These are phyloP conservation scores for Rugonectria rugulosa DNA, from an alignment of 2,329 filamentous ascomycete species.

Conservation along the genomic window DNA sequence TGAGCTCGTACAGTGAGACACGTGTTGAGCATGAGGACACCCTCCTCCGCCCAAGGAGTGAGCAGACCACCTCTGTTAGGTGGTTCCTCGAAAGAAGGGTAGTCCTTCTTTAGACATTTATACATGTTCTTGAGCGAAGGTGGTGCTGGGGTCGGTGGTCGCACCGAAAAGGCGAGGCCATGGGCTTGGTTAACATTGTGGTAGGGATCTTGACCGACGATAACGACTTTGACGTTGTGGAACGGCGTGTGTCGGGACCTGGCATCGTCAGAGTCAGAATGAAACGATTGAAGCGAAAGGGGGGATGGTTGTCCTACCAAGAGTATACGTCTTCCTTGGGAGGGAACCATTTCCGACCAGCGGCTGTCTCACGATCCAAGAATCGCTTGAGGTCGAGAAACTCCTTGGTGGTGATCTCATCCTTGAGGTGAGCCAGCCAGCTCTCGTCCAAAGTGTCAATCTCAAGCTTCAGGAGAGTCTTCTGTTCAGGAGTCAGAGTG, in stretches of 20 bases:
- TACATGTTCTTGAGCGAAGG: slow-evolving; percentile 96
- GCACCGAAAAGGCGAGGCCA: slow-evolving; percentile 94
- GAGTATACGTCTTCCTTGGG: slow-evolving; percentile 91
- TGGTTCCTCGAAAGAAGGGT: slow-evolving; percentile 78
- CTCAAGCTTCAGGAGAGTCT: slow-evolving; percentile 82
- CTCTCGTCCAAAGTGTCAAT: slow-evolving; percentile 91
- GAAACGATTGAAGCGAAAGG: not conserved
- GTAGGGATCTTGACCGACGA: slow-evolving; percentile 96
- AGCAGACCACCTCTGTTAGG: slow-evolving; percentile 82
- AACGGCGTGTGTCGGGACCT: slow-evolving; percentile 96
- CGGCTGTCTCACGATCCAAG: slow-evolving; percentile 76
- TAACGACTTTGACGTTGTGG: slow-evolving; percentile 86
- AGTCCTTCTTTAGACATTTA: slow-evolving; percentile 85
- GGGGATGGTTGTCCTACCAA: slow-evolving; percentile 68
- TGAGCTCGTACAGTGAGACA: slow-evolving; percentile 92
- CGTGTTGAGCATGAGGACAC: slow-evolving; percentile 92
- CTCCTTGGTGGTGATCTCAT: slow-evolving; percentile 79
- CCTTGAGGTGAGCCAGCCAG: slow-evolving; percentile 89
- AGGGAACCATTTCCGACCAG: slow-evolving; percentile 83
- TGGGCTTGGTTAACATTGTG: slow-evolving; percentile 96
- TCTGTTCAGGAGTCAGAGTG: slow-evolving; percentile 81
- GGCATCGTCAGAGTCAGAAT: slow-evolving; percentile 24
- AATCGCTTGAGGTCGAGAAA: slow-evolving; percentile 92
- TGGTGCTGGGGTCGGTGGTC: slow-evolving; percentile 85
- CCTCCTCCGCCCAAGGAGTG: slow-evolving; percentile 92